Evolutionary conservation across 345 rosid genomes (phyloP).

Genomic region (Erucastrum elatum): DNA sequence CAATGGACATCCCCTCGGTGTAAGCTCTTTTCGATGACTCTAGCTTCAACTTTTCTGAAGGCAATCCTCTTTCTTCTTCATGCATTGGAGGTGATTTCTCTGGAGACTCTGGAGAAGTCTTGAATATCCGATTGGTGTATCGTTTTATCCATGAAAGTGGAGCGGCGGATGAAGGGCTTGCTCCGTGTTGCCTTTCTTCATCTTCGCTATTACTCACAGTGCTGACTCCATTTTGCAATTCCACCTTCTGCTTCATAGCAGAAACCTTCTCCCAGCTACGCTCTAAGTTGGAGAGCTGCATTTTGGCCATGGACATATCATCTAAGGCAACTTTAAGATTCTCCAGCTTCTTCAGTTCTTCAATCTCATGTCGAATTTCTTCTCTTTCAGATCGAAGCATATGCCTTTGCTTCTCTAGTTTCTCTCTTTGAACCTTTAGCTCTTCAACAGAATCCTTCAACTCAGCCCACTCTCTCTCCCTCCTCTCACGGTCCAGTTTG

Average conservation of each 20-base stretch:
- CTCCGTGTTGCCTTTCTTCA: constrained; percentile 44
- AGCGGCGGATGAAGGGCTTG: constrained; percentile 48
- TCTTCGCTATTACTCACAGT: constrained; percentile 39
- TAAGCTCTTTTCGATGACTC: constrained; percentile 40
- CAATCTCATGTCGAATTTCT: constrained; percentile 64
- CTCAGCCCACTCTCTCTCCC: constrained; percentile 81
- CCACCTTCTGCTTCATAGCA: constrained; percentile 49
- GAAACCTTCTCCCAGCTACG: constrained; percentile 59
- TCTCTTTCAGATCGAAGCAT: constrained; percentile 72
- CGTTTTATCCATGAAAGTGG: constrained; percentile 80
- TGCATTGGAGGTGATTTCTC: constrained; percentile 42
- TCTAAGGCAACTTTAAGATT: constrained; percentile 75
- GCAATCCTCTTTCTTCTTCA: constrained; percentile 26
- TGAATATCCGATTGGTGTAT: constrained; percentile 66
- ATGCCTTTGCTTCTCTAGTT: constrained; percentile 80
- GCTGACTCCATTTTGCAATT: constrained; percentile 36
- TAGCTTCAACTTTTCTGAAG: constrained; percentile 27
- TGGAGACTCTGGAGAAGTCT: constrained; percentile 55
- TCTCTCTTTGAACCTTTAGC: constrained; percentile 71
- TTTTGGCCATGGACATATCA: constrained; percentile 61
- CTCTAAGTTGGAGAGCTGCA: constrained; percentile 64
- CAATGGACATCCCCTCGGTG: constrained; percentile 33
- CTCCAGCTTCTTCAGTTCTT: constrained; percentile 70
- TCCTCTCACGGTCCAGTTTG: constrained; percentile 73
- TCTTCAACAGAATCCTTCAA: constrained; percentile 75